Percentiles rank a stretch among this genome's conserved stretches.
These are phyloP conservation scores for Solanum rostratum DNA, from an alignment of 257 asterid species.

Conservation along the genomic window DNA sequence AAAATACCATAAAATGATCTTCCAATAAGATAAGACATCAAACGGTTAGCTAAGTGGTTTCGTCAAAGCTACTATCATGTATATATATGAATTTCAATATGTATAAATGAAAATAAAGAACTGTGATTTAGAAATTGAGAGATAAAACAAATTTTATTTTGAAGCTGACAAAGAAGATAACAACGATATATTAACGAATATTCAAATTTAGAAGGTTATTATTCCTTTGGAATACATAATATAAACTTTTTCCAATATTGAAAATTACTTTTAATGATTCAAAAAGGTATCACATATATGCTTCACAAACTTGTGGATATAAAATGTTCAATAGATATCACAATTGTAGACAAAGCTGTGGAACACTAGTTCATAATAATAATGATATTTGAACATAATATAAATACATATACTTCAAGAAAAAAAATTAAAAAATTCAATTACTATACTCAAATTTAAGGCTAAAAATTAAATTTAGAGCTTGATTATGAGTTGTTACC, in stretches of 20 bases:
- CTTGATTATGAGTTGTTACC: conserved; percentile 17
- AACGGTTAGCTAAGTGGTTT: too few relatives aligned
- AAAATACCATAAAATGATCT: too few relatives aligned
- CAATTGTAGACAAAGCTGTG: background rate
- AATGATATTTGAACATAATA: background rate
- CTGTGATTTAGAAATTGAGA: too few relatives aligned
- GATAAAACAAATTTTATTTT: too few relatives aligned
- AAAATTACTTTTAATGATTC: background rate
- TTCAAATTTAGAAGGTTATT: background rate
- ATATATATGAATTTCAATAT: too few relatives aligned
- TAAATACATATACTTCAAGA: background rate
- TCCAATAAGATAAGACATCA: too few relatives aligned
- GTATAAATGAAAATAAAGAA: too few relatives aligned
- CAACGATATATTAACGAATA: too few relatives aligned
- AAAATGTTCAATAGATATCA: background rate
- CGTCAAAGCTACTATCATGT: too few relatives aligned
- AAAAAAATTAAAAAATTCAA: too few relatives aligned
- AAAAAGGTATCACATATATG: background rate
- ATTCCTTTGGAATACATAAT: background rate
- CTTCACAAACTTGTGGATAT: background rate
- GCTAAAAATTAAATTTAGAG: background rate
- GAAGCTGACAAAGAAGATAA: too few relatives aligned
- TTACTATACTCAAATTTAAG: background rate
- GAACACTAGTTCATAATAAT: background rate
- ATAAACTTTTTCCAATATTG: background rate